Evolutionary conservation across 2,329 filamentous ascomycete species (phyloP), one percentile per base, ranked within the genome.

Genomic region (Penicillium sp.): DNA sequence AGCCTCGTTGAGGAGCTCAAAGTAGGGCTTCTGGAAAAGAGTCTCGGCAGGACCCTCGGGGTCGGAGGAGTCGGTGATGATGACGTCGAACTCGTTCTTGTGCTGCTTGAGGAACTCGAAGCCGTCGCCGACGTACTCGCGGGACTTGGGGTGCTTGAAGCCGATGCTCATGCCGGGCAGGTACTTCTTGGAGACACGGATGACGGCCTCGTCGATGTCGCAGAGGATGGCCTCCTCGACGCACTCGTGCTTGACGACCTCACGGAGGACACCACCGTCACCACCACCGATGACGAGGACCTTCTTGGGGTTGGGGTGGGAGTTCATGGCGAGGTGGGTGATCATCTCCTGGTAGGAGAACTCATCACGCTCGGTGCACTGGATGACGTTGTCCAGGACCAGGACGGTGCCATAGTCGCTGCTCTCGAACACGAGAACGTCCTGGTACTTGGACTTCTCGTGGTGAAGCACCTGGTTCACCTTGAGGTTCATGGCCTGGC

Each of bases 271-370:
- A 75, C 93, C 93, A 52, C 93, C 93, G 69, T 98, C 93, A 69
- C 93, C 93, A 65, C 93, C 93, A 58, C 93, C 93, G 66, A 98
- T 97, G 71, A 98, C 93, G 49, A 98, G 84, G 46, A 98, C 93
- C 76, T 90, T 94, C 83, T 97, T 93, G 68, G 93, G 93, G 79
- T 95, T 84, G 61, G 93, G 93, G 82, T 98, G 93, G 46, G 91
- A 89, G 82, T 95, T 93, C 86, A 98, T 89, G 75, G 90, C 93
- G 60, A 98, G 81, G 76, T 98, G 90, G 62, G 91, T 90, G 75
- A 98, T 98, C 93, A 98, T 98, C 82, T 98, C 93, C 80, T 98
- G 93, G 83, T 95, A 95, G 64, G 90, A 89, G 80, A 97, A 98
- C 79, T 98, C 93, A 69, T 98, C 90, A 59, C 91, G 85, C 83